These are phyloP conservation scores for Cinnamomum chago DNA, from an alignment of 164 flowering plant genomes.

Conservation along the genomic window DNA sequence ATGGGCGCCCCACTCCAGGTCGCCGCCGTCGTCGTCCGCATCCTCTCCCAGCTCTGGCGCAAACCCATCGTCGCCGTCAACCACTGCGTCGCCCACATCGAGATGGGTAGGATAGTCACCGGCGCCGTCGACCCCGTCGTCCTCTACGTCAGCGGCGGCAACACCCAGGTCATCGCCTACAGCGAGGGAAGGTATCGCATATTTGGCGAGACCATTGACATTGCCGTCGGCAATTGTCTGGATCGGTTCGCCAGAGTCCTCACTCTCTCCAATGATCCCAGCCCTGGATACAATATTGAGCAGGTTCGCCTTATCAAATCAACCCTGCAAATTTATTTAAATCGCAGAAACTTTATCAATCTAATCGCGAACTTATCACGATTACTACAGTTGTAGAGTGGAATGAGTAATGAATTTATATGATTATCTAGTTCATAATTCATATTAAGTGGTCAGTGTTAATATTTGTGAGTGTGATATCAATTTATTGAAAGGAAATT, in stretches of 20 bases:
- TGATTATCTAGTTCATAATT: no score
- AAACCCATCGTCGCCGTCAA: slow-evolving; percentile 93
- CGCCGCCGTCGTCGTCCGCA: slow-evolving; percentile 68
- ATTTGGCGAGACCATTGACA: slow-evolving; percentile 97
- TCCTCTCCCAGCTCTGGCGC: slow-evolving; percentile 81
- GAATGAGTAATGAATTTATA: no score
- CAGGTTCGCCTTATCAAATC: slow-evolving; percentile 41
- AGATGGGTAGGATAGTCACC: slow-evolving; percentile 93
- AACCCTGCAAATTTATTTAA: neutral
- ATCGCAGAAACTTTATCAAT: neutral
- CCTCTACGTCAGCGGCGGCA: slow-evolving; percentile 95
- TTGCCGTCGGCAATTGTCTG: slow-evolving; percentile 96
- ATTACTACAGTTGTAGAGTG: no score
- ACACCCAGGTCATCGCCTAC: slow-evolving; percentile 93
- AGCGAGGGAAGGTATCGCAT: slow-evolving; percentile 90
- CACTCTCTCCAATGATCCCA: slow-evolving; percentile 84
- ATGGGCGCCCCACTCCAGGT: slow-evolving; percentile 98
- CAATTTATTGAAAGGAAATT: no score
- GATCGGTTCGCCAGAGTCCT: slow-evolving; percentile 92
- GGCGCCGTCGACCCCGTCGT: slow-evolving; percentile 95
- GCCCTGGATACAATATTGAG: slow-evolving; percentile 96
- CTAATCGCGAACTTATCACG: no score
- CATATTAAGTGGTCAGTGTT: no score
- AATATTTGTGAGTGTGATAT: no score
- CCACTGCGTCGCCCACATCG: slow-evolving; percentile 97